Evolutionary conservation across 306 rosid species (phyloP).

Genomic region (Prunus kanzakura): DNA sequence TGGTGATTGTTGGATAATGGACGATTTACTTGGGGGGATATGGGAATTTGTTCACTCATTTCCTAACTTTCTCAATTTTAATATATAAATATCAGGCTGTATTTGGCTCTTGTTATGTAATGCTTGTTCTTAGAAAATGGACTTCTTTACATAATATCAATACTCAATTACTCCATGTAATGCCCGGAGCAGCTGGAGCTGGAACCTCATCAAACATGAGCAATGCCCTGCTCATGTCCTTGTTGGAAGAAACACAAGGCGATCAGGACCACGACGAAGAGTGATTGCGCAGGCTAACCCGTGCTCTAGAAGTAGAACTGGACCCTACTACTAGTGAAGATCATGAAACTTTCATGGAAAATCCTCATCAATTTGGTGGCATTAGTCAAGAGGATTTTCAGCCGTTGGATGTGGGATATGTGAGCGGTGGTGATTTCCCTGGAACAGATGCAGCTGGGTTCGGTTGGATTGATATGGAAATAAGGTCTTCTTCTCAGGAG

Average conservation of each 20-base stretch:
- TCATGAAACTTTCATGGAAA: background rate
- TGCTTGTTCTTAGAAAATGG: background rate
- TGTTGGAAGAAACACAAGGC: constrained; percentile 23
- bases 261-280: constrained; percentile 23
- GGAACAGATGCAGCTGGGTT: constrained; percentile 7
- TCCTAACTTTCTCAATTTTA: background rate
- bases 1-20: background rate
- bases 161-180: background rate
- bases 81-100: background rate
- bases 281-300: constrained; percentile 8
- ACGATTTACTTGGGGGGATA: too few species aligned
- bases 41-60: too few species aligned
- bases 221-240: constrained; percentile 11
- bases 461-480: constrained; percentile 6
- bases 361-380: background rate
- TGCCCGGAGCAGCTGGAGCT: background rate
- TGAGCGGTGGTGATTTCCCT: background rate
- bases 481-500: background rate
- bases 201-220: background rate
- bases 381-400: constrained; percentile 6
- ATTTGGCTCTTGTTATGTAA: background rate
- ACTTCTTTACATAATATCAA: background rate
- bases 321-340: background rate
- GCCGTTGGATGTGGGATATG: background rate
- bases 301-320: constrained; percentile 9